These are phyloP conservation scores for Brettanomyces naardenensis DNA, from an alignment of 805 yeast genomes.

Conservation along the genomic window DNA sequence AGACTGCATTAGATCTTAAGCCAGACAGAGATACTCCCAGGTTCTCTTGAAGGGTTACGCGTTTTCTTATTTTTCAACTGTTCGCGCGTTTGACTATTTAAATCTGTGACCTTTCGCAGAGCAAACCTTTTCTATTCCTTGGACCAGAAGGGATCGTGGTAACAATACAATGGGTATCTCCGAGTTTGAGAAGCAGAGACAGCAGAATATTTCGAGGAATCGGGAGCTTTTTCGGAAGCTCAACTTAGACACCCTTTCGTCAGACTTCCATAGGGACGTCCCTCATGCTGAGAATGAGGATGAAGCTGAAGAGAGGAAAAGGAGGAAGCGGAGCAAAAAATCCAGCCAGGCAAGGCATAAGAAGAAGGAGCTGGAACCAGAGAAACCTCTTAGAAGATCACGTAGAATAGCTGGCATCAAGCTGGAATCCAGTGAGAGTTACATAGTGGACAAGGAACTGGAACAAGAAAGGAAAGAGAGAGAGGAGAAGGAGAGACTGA, in stretches of 20 bases:
- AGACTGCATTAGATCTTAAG: too few relatives aligned
- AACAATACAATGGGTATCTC: conserved; percentile 35
- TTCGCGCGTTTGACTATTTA: too few relatives aligned
- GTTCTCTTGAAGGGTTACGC: too few relatives aligned
- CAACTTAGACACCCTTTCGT: conserved; percentile 53
- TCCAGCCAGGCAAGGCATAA: conserved; percentile 13
- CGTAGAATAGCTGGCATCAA: conserved; percentile 69
- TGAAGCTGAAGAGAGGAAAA: conserved; percentile 20
- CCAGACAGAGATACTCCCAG: too few relatives aligned
- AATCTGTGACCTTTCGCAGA: too few relatives aligned
- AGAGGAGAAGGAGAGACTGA: conserved; percentile 34
- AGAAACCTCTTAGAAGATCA: conserved; percentile 64
- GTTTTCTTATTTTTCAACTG: too few relatives aligned
- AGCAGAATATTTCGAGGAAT: conserved; percentile 77
- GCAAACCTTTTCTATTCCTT: too few relatives aligned
- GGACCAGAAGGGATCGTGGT: too few relatives aligned
- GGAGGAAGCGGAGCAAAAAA: conserved; percentile 8
- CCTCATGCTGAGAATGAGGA: conserved; percentile 7
- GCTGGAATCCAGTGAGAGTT: conserved; percentile 36
- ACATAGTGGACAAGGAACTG: conserved; percentile 30
- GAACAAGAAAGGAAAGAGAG: conserved; percentile 30
- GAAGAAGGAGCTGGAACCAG: conserved; percentile 20
- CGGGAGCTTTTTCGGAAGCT: conserved; percentile 64
- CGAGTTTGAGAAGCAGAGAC: conserved; percentile 65
- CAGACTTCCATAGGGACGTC: conserved; percentile 43